A percentile compares a stretch with the other conserved stretches of the same genome.
Evolutionary conservation across 2,329 filamentous ascomycete species (phyloP).

Genomic region (Arachnomyces sp.): DNA sequence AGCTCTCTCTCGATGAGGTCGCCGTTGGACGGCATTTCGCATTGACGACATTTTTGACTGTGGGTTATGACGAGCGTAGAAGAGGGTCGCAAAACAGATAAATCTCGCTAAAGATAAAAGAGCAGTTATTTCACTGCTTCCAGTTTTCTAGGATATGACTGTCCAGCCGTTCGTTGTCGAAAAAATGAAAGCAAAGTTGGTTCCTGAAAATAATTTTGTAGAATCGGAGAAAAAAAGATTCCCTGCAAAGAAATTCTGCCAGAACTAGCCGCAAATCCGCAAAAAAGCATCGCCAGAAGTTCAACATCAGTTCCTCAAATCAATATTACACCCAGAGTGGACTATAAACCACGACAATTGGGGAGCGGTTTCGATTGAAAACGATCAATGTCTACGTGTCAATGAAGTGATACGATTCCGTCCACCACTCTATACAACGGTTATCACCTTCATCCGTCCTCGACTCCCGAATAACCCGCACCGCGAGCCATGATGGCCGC

Average conservation of each 20-base stretch:
- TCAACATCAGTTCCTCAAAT: too few species aligned
- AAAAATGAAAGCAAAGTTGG: background rate
- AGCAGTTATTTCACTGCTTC: too few species aligned
- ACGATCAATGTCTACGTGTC: too few species aligned
- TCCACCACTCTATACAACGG: background rate
- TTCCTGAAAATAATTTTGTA: slow-evolving; percentile 1
- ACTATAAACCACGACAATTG: too few species aligned
- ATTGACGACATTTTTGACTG: slow-evolving; percentile 46
- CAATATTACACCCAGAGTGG: too few species aligned
- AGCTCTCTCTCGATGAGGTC: slow-evolving; percentile 81
- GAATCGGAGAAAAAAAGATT: slow-evolving; percentile 4
- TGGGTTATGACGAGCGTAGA: slow-evolving; percentile 7
- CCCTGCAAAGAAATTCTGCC: background rate
- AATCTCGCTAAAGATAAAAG: too few species aligned
- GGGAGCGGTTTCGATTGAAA: too few species aligned
- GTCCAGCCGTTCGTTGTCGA: background rate
- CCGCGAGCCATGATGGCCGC: slow-evolving; percentile 8
- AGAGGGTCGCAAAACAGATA: background rate
- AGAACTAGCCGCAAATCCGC: slow-evolving; percentile 3
- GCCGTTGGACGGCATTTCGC: slow-evolving; percentile 61
- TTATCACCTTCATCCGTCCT: slow-evolving; percentile 3
- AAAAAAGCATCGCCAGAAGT: too few species aligned
- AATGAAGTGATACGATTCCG: background rate
- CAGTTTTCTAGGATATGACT: background rate
- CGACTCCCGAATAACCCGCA: slow-evolving; percentile 10